Evolutionary conservation across 176 grass and related monocot species (phyloP).

Genomic region (Paspalum notatum): DNA sequence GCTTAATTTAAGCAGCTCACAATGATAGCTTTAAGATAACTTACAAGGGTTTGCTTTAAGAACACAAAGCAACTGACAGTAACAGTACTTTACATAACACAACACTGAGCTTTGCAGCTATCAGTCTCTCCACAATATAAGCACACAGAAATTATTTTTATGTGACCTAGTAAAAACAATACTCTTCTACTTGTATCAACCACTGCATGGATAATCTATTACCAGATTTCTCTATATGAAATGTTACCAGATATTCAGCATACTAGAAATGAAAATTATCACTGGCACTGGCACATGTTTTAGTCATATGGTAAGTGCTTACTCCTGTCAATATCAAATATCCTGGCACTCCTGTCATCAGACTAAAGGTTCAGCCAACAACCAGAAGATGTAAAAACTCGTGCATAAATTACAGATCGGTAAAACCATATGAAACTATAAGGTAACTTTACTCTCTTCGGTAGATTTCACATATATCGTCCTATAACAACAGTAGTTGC

Average conservation of each 20-base stretch:
- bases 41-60: neutral
- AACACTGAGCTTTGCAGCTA: constrained; percentile 22
- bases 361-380: neutral
- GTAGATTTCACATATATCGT: neutral
- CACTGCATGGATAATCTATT: neutral
- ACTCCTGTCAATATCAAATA: neutral
- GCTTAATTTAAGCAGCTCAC: neutral
- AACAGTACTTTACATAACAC: neutral
- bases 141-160: neutral
- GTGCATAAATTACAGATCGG: neutral
- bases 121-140: constrained; percentile 8
- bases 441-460: neutral
- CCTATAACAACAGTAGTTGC: neutral
- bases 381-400: neutral
- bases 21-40: no score
- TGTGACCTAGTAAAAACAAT: neutral
- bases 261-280: neutral
- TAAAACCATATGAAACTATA: neutral
- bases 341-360: neutral
- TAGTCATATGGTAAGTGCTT: neutral
- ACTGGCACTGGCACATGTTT: neutral
- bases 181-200: neutral
- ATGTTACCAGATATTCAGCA: neutral
- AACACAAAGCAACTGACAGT: neutral
- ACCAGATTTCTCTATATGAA: neutral